Base-by-base conservation (phyloP, 164 flowering plant genomes). In the Sedum album region DNA sequence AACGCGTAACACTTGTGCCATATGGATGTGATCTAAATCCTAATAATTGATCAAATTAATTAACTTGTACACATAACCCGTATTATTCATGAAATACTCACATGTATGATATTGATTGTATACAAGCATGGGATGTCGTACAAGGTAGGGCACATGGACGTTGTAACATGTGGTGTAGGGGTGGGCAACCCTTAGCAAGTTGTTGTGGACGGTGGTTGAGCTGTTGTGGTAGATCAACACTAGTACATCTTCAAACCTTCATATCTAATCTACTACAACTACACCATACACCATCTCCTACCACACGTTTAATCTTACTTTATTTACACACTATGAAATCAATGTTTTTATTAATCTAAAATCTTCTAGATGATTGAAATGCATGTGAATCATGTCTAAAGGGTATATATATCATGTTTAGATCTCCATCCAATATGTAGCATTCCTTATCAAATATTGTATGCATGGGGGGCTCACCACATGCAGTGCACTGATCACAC, bases 71-170 rank as follows among this genome's bases (percentile, higher is more conserved):
- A n/a, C n/a, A n/a, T n/a, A n/a, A n/a, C n/a, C n/a, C n/a, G n/a
- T n/a, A n/a, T n/a, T n/a, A n/a, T n/a, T n/a, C n/a, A n/a, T n/a
- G n/a, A n/a, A n/a, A n/a, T n/a, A n/a, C n/a, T n/a, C n/a, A n/a
- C n/a, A n/a, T n/a, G n/a, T n/a, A n/a, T n/a, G n/a, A n/a, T n/a
- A n/a, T n/a, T n/a, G n/a, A n/a, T n/a, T n/a, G n/a, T n/a, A 35
- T 35, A 3, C 38, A 3, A 35, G 7, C 38, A 35, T 3, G 6
- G 17, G 62, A 57, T 57, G 62, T 57, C 33, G 62, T 57, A 57
- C 62, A 57, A 28, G 62, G 62, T 28, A 57, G 62, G 62, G 28
- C 62, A 57, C 31, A 57, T 57, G 33, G 62, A 57, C n/a, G 33
- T 57, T 57, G 62, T 2, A 57, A 28, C 62, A 28, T 57, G 35